Evolutionary conservation across 345 rosid genomes (phyloP).

Genomic region (Psidium friedrichsthalianum): DNA sequence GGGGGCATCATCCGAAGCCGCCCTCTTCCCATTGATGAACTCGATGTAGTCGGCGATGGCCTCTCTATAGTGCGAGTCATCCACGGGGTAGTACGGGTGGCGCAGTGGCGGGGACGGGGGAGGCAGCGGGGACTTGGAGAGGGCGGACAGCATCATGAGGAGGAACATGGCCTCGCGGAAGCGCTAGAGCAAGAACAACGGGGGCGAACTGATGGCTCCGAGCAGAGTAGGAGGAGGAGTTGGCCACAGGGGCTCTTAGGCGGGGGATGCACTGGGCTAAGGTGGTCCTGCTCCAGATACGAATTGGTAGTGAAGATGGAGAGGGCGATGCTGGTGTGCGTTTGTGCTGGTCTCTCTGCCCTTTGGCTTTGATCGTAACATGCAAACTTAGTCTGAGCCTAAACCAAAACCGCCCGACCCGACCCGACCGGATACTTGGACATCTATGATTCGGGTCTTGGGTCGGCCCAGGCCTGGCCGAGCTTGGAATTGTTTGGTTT

Average conservation of each 20-base stretch:
- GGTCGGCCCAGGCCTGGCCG: too few species aligned
- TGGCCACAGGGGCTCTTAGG: neutral
- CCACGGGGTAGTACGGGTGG: neutral
- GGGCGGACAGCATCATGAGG: slow-evolving; percentile 64
- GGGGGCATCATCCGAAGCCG: slow-evolving; percentile 6
- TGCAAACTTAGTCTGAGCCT: too few species aligned
- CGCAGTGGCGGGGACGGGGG: neutral
- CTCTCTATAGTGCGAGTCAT: slow-evolving; percentile 43
- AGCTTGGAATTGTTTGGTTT: too few species aligned
- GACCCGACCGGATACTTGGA: too few species aligned
- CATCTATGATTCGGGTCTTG: too few species aligned
- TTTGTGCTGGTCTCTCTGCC: too few species aligned
- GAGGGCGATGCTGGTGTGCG: too few species aligned
- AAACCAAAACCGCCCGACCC: too few species aligned
- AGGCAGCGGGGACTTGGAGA: slow-evolving; percentile 16
- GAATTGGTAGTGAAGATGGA: too few species aligned
- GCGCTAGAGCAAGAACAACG: slow-evolving; percentile 4
- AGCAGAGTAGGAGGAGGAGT: neutral
- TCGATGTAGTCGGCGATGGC: slow-evolving; percentile 81
- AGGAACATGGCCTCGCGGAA: slow-evolving; percentile 10
- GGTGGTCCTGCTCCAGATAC: too few species aligned
- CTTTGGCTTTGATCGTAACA: too few species aligned
- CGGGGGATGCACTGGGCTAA: slow-evolving; percentile 12
- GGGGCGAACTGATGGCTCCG: slow-evolving; percentile 1
- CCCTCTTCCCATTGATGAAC: slow-evolving; percentile 46